Conservation (phyloP, 495 filamentous ascomycete species). For the Aspergillus leporis region DNA sequence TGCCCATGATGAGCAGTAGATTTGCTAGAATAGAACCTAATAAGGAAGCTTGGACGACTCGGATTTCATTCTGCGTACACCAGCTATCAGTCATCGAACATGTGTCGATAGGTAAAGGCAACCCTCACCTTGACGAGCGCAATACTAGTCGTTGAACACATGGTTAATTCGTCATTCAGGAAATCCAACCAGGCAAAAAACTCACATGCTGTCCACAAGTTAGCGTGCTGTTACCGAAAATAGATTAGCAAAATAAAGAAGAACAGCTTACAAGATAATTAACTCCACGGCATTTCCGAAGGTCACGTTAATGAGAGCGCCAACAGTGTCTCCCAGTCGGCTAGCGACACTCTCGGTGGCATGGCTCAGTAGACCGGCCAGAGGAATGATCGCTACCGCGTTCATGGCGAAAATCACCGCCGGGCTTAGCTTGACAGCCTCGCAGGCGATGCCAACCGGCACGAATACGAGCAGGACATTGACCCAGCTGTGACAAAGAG, state of each 20-base stretch:
- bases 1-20: constrained; percentile 82
- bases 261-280: constrained; percentile 67
- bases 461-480: constrained; percentile 80
- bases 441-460: constrained; percentile 70
- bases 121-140: constrained; percentile 27
- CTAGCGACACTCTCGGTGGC: constrained; percentile 81
- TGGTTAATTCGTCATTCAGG: not conserved
- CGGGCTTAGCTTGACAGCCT: constrained; percentile 50
- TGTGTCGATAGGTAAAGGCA: not conserved
- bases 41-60: constrained; percentile 85
- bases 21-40: constrained; percentile 88
- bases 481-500: constrained; percentile 63
- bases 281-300: constrained; percentile 90
- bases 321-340: constrained; percentile 76
- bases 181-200: not conserved
- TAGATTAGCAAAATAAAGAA: not conserved
- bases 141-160: constrained; percentile 24
- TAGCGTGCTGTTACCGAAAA: constrained; percentile 1
- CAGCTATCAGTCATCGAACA: constrained; percentile 30
- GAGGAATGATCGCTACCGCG: constrained; percentile 77
- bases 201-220: constrained; percentile 21
- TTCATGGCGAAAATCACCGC: constrained; percentile 74
- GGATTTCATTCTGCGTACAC: constrained; percentile 69
- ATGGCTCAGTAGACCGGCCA: constrained; percentile 76
- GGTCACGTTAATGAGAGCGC: constrained; percentile 81